Evolutionary conservation across 1,284 basidiomycete species (phyloP), one percentile per base, ranked within the genome.

Genomic region (Trichosporon asahii): DNA sequence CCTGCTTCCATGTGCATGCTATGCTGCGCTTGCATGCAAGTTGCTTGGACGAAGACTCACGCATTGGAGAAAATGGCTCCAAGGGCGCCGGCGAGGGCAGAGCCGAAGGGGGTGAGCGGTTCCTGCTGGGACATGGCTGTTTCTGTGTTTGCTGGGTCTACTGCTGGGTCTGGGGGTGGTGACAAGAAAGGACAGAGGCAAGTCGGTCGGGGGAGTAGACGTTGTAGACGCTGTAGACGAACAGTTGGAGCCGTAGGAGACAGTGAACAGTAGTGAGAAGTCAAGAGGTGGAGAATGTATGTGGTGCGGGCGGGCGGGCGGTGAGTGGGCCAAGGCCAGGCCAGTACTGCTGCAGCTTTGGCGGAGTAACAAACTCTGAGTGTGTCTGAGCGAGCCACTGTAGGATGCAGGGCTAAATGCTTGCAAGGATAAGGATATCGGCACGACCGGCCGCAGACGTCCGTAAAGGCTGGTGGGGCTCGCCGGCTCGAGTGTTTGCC

Each of bases 31-130:
- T 64, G 23, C 46, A 57, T 49, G 31, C 27, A 33, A 18, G 6
- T 12, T 21, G 6, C 27, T 25, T 27, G 9, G 14, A 25, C 65
- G n/a, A 21, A 55, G 35, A 88, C 93, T 85, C 81, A 96, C 93
- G 94, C 93, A 77, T 93, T 94, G 75, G 91, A 91, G 83, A 96
- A 93, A 78, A 94, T 93, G 66, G 91, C 95, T 67, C 96, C 95
- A 64, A 99, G 87, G 3, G 97, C 97, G 9, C 96, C 96, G 60
- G 95, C 94, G 66, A 99, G 86, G 4, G 96, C 96, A 77, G 93
- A 90, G 8, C 92, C 95, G 77, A 98, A 91, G 0, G 96, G 93
- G 0, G 95, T 96, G 67, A 98, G 85, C n/a, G 77, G 77, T 37
- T 68, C 55, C 23, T 37, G 23, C 35, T 29, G 46, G 44, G 46